Percentiles rank a stretch among this genome's conserved stretches.
Conservation (phyloP, 305 asterid genomes). For the Fraxinus baroniana region DNA sequence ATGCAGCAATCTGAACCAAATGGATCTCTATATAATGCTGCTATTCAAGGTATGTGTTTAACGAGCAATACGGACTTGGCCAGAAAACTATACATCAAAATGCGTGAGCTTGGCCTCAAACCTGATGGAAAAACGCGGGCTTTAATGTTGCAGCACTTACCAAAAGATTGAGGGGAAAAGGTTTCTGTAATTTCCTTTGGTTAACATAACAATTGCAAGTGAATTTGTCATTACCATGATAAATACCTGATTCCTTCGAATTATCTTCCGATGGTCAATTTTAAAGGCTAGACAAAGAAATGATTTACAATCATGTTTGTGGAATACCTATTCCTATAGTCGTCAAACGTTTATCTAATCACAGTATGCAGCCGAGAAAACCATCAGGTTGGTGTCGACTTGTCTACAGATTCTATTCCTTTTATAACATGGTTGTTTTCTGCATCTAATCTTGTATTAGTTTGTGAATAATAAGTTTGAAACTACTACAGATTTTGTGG, state of each 20-base stretch:
- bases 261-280: not conserved
- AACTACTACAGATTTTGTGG: not conserved
- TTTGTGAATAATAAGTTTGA: not conserved
- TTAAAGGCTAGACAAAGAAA: not conserved
- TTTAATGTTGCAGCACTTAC: constrained; percentile 74
- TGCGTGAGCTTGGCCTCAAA: constrained; percentile 69
- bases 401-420: not conserved
- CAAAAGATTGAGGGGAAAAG: constrained; percentile 31
- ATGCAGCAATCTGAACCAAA: constrained; percentile 59
- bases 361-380: not conserved
- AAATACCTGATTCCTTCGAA: not conserved
- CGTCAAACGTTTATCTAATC: not conserved
- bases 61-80: constrained; percentile 60
- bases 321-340: not conserved
- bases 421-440: not conserved
- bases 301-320: not conserved
- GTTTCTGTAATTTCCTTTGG: not conserved
- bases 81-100: constrained; percentile 57
- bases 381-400: not conserved
- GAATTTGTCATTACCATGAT: not conserved
- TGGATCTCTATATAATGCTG: constrained; percentile 80
- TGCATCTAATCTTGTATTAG: not conserved
- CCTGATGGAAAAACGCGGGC: constrained; percentile 94
- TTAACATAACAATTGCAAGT: not conserved
- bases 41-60: constrained; percentile 87